phyloP scores from a whole-genome alignment of 2,329 filamentous ascomycete genomes.

The Botrytis fabae region DNA sequence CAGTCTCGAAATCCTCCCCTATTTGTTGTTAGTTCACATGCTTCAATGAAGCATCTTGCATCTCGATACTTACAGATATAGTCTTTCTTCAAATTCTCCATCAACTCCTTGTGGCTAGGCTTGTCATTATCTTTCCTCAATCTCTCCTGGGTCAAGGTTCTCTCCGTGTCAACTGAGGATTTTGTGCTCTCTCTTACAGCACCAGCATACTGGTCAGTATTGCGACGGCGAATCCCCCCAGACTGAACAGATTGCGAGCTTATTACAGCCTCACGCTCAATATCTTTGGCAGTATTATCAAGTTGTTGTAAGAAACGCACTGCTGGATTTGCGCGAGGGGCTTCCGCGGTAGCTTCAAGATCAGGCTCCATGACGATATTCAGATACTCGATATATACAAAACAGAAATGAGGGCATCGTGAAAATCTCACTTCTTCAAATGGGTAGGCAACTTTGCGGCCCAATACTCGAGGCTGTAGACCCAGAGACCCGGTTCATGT shows the following conservation, averaged over 20 bases:
- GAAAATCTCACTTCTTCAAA: background rate
- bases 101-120: background rate
- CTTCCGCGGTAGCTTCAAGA: background rate
- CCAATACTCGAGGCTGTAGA: background rate
- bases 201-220: background rate
- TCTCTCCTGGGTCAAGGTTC: background rate
- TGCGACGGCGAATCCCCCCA: background rate
- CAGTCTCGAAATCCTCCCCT: background rate
- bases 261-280: background rate
- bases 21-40: background rate
- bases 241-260: background rate
- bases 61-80: background rate
- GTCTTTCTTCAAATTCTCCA: background rate
- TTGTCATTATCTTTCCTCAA: background rate
- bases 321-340: background rate
- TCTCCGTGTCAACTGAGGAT: background rate
- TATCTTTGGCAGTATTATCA: background rate
- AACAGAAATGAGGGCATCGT: background rate
- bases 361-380: background rate
- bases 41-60: background rate
- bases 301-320: background rate
- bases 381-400: background rate
- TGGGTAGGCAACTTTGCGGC: background rate
- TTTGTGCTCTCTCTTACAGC: background rate
- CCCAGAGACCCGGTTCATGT: background rate